These are phyloP conservation scores for Hypoxylon sp. DNA, from an alignment of 2,329 filamentous ascomycete genomes.

Conservation along the genomic window DNA sequence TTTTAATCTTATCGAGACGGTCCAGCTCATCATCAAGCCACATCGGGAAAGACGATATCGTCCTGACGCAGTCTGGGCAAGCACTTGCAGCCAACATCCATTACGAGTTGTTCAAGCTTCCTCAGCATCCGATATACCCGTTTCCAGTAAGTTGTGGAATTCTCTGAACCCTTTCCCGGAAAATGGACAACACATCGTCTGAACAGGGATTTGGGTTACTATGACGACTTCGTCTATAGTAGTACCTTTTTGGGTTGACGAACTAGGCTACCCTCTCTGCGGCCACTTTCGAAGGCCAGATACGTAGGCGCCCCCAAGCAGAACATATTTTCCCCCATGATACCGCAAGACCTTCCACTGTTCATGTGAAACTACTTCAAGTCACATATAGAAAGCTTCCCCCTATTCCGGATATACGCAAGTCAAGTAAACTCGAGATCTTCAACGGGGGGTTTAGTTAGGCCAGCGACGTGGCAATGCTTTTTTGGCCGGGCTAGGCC, in stretches of 20 bases:
- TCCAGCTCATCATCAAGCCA: conserved; percentile 52
- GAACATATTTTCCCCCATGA: conserved; percentile 37
- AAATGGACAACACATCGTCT: conserved; percentile 45
- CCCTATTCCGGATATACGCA: conserved; percentile 44
- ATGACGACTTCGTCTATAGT: conserved; percentile 39
- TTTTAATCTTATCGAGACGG: conserved; percentile 32
- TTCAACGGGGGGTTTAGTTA: conserved; percentile 47
- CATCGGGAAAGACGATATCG: conserved; percentile 49
- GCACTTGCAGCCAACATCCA: conserved; percentile 51
- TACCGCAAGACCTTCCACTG: conserved; percentile 45
- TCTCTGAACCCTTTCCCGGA: conserved; percentile 30
- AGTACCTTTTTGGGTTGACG: conserved; percentile 38
- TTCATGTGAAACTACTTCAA: conserved; percentile 44
- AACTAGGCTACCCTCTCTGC: conserved; percentile 43
- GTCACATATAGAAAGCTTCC: conserved; percentile 38
- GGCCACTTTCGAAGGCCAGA: conserved; percentile 45
- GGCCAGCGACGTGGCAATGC: conserved; percentile 52
- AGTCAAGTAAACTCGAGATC: conserved; percentile 48
- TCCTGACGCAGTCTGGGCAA: conserved; percentile 40
- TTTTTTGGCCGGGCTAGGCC: conserved; percentile 50
- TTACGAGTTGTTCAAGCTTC: conserved; percentile 47
- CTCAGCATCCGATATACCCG: conserved; percentile 45
- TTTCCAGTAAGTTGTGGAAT: conserved; percentile 39
- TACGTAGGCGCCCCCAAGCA: conserved; percentile 44
- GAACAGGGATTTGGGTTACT: conserved; percentile 41